phyloP scores from a whole-genome alignment of 805 yeast species.

The Wickerhamomyces pijperi region DNA sequence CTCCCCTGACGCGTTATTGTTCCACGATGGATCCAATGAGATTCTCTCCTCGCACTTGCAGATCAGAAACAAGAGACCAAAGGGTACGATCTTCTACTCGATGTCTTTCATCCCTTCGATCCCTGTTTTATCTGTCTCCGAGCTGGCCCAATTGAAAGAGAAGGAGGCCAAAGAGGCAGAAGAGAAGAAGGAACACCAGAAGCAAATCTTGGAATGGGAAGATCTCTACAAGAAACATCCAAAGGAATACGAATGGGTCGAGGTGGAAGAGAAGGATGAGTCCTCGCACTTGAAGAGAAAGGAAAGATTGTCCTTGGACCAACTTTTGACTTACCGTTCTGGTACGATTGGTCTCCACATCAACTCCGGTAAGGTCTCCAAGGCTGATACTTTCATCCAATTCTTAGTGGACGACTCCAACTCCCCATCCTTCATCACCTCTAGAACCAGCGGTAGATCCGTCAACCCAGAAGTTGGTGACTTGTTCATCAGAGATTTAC shows the following conservation, averaged over 20 bases:
- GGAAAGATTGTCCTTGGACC: slow-evolving; percentile 37
- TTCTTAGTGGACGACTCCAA: slow-evolving; percentile 54
- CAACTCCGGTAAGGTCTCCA: slow-evolving; percentile 34
- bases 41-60: slow-evolving; percentile 24
- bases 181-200: slow-evolving; percentile 21
- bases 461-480: slow-evolving; percentile 41
- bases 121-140: slow-evolving; percentile 51
- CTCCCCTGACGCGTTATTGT: slow-evolving; percentile 34
- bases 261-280: slow-evolving; percentile 29
- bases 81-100: slow-evolving; percentile 42
- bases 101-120: slow-evolving; percentile 56
- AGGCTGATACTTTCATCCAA: slow-evolving; percentile 41
- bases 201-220: slow-evolving; percentile 33
- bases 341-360: slow-evolving; percentile 54
- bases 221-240: slow-evolving; percentile 46
- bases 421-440: slow-evolving; percentile 45
- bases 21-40: slow-evolving; percentile 40
- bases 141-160: slow-evolving; percentile 35
- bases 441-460: slow-evolving; percentile 34
- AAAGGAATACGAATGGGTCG: slow-evolving; percentile 53
- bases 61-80: slow-evolving; percentile 26
- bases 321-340: slow-evolving; percentile 43
- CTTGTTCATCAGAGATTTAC: slow-evolving; percentile 61
- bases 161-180: slow-evolving; percentile 27
- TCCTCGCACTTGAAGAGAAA: slow-evolving; percentile 23